Base-by-base conservation (phyloP, 306 rosid genomes). In the Casuarina equisetifolia region DNA sequence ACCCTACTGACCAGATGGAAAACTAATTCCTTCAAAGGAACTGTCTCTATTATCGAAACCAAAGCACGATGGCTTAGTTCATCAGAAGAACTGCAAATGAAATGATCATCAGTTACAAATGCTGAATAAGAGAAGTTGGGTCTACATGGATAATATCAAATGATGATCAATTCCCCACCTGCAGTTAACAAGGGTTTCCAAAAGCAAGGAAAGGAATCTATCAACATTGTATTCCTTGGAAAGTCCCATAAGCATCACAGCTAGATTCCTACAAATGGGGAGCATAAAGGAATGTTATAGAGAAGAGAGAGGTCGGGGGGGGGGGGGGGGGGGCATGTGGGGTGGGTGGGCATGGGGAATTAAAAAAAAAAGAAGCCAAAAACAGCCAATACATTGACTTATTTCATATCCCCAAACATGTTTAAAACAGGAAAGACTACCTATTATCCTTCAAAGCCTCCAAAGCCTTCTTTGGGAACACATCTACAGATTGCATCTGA, bases 221-320 rank as follows among this genome's bases (percentile, higher is more conserved):
- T 90, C 95, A 32, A 89, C 82, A 77, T 90, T 94, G 95, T 88
- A 92, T 81, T 85, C 92, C 69, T 85, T 85, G 16, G 89, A 92
- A 61, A 94, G 84, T 64, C 81, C 97, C 80, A 64, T 79, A 53
- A 94, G 82, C 67, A 88, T 78, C 62, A 79, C 91, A 69, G 90
- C 82, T 53, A 94, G 75, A 71, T 84, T 96, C 89, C 98, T 94
- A 72, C 78, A 77, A 38, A 58, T 17, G 44, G 57, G 85, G 85
- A 77, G 69, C 55, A 78, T 48, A 48, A 72, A 81, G 71, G 46
- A 69, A 52, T 74, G 52, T 75, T 46, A 78, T 58, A 74, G 49
- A 64, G 72, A 51, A 79, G 32, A 25, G 32, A 25, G 32, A 25
- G 32, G 32, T 25, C 1, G 0, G 32, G 32, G 32, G 32, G 32